A percentile compares a stretch with the other conserved stretches of the same genome.
Evolutionary conservation across 345 rosid genomes (phyloP).

Genomic region (Ceriops zippeliana): DNA sequence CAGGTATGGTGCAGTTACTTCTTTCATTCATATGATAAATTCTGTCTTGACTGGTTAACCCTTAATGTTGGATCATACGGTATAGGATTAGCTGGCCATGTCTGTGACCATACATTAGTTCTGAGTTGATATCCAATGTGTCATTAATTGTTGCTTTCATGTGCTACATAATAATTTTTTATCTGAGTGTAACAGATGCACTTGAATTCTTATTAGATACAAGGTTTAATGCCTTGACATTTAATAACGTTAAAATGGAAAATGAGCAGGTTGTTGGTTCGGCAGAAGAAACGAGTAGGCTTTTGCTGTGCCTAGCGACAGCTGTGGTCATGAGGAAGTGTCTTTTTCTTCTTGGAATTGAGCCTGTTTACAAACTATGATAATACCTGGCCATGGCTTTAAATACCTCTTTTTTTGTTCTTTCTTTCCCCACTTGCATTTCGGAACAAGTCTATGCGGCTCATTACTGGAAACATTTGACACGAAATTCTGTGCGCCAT

Average conservation of each 20-base stretch:
- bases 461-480: background rate
- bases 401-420: background rate
- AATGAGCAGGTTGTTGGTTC: constrained; percentile 69
- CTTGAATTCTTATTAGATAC: constrained; percentile 26
- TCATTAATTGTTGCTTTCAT: no score
- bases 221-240: no score
- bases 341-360: constrained; percentile 79
- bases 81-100: no score
- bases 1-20: constrained; percentile 39
- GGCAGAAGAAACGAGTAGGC: constrained; percentile 73
- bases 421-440: background rate
- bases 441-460: background rate
- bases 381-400: background rate
- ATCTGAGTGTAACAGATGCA: no score
- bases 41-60: no score
- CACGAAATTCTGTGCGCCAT: background rate
- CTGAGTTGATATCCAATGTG: no score
- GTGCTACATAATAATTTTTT: no score
- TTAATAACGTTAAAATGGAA: no score
- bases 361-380: constrained; percentile 83
- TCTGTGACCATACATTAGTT: no score
- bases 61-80: no score
- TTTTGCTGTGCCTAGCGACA: constrained; percentile 82
- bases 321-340: constrained; percentile 89
- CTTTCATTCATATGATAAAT: background rate